Percentiles rank a stretch among this genome's conserved stretches.
Evolutionary conservation across 305 asterid genomes (phyloP).

Genomic region (Fraxinus xanthoxyloides): DNA sequence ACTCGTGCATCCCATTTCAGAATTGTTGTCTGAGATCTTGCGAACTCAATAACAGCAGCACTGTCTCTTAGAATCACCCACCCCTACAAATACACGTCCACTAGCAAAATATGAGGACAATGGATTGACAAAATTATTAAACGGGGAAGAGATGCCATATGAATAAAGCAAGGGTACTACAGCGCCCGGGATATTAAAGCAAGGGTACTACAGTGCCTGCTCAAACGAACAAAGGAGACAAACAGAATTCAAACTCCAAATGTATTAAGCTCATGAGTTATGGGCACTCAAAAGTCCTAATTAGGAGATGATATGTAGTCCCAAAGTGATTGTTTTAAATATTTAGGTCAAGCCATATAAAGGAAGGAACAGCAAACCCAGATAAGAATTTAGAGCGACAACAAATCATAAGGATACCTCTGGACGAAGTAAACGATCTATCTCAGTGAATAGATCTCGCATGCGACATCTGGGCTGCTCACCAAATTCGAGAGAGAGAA

Average conservation of each 20-base stretch:
- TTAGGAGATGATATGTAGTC: background rate
- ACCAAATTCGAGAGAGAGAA: conserved; percentile 75
- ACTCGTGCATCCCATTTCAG: conserved; percentile 97
- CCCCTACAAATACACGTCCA: conserved; percentile 52
- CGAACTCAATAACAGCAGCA: conserved; percentile 62
- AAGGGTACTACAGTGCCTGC: background rate
- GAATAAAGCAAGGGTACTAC: background rate
- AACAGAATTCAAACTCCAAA: background rate
- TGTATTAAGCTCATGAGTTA: background rate
- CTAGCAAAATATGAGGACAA: background rate
- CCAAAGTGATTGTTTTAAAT: background rate
- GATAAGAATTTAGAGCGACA: conserved; percentile 21
- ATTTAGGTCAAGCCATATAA: background rate
- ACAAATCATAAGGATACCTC: conserved; percentile 56
- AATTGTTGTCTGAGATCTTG: conserved; percentile 70
- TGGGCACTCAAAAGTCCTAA: background rate
- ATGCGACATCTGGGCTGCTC: conserved; percentile 77
- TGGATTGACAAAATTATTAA: background rate
- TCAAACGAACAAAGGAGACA: background rate
- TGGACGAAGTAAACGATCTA: conserved; percentile 96
- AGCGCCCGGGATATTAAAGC: background rate
- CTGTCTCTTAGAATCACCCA: conserved; percentile 84
- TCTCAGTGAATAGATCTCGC: conserved; percentile 74
- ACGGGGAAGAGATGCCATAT: background rate
- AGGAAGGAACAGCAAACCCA: conserved; percentile 16